Evolutionary conservation across 148 eudicot genomes (phyloP), one percentile per base, ranked within the genome.

Genomic region (Rhododendron henanense): DNA sequence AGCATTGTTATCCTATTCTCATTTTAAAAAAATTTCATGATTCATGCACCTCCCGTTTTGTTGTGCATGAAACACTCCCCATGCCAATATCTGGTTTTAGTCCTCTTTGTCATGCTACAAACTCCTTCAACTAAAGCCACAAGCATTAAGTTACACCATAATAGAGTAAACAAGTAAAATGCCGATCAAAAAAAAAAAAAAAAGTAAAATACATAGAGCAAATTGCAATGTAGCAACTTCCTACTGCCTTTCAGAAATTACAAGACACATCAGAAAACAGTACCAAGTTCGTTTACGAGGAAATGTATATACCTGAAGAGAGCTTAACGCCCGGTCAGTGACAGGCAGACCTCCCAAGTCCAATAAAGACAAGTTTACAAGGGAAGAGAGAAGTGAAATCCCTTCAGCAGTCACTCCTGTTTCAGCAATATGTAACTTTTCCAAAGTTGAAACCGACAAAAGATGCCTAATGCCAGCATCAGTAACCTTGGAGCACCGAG

Each of bases 271-370:
- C 33, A 50, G 47, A 47, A 37, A 84, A 41, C 48, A 69, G 28
- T 31, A 28, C 14, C 19, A 35, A 84, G 39, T 53, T 41, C 10
- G 16, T 69, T 19, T 57, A 35, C 10, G 8, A 35, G 23, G 15
- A 39, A 79, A 50, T n/a, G 18, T 47, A 53, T 81, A 75, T 87
- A 94, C 99, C 96, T 90, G 93, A 48, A 97, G 95, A 88, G 93
- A 93, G 85, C 80, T 83, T 74, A 97, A 88, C 63, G 93, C 91
- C 37, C 18, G 82, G 89, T 97, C 98, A 82, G 94, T 87, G 83
- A 97, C 94, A 88, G 91, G 93, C 69, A 97, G 90, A 50, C 98
- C 98, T 89, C 99, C 99, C 88, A 97, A 89, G 87, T 95, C 95
- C 88, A 97, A 85, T 39, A 79, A 85, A 79, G 87, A 86, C 51